These are phyloP conservation scores for Sapria himalayana DNA, from an alignment of 345 rosid species.

Conservation along the genomic window DNA sequence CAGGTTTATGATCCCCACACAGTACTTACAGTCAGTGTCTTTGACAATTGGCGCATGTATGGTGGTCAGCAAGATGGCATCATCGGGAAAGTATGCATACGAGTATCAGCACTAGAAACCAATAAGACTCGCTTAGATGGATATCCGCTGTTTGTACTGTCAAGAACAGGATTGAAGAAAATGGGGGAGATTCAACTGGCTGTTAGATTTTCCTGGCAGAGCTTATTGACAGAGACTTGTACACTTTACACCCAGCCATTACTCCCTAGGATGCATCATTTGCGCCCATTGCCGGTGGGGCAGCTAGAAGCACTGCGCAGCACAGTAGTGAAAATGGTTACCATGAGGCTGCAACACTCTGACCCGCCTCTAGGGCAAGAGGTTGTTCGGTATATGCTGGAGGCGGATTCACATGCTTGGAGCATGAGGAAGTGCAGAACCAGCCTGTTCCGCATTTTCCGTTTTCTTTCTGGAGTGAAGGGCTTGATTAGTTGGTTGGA, in stretches of 20 bases:
- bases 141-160: constrained; percentile 51
- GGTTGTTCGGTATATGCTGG: constrained; percentile 81
- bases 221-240: constrained; percentile 57
- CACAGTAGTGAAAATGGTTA: constrained; percentile 79
- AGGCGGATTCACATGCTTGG: constrained; percentile 88
- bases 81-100: constrained; percentile 69
- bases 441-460: constrained; percentile 84
- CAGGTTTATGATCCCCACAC: constrained; percentile 97
- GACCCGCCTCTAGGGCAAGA: constrained; percentile 80
- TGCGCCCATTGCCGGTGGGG: constrained; percentile 82
- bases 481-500: constrained; percentile 90
- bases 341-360: constrained; percentile 58
- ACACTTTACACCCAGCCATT: constrained; percentile 64
- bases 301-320: constrained; percentile 90
- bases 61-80: constrained; percentile 36
- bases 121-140: constrained; percentile 77
- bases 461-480: constrained; percentile 76
- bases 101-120: constrained; percentile 74
- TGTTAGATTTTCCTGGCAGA: constrained; percentile 69
- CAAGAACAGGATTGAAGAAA: constrained; percentile 54
- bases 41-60: constrained; percentile 90
- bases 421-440: constrained; percentile 97
- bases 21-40: constrained; percentile 59
- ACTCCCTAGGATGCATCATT: constrained; percentile 81
- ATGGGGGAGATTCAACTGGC: constrained; percentile 96